phyloP scores from a whole-genome alignment of 2,329 filamentous ascomycete genomes.

The Hirsutella rhossiliensis region DNA sequence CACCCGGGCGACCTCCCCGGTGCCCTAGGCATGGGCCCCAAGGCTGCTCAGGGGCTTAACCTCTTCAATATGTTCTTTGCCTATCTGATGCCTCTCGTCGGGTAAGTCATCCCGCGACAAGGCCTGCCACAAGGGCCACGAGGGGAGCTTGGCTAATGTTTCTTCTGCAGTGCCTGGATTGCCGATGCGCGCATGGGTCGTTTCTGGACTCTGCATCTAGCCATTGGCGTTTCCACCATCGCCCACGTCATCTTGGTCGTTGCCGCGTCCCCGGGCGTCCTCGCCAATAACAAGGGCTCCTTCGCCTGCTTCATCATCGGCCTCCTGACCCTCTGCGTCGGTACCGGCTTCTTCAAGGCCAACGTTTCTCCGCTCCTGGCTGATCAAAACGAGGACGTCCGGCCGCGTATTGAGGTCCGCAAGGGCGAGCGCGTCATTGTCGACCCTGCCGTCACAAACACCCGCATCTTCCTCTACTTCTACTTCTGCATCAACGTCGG shows the following conservation, averaged over 20 bases:
- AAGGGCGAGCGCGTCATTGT: conserved; percentile 57
- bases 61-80: conserved; percentile 51
- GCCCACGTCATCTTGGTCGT: conserved; percentile 56
- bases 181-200: conserved; percentile 63
- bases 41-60: conserved; percentile 35
- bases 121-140: no score
- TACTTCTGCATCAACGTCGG: conserved; percentile 49
- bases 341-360: conserved; percentile 71
- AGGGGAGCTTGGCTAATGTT: no score
- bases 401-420: conserved; percentile 42
- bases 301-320: conserved; percentile 60
- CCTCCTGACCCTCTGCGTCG: conserved; percentile 40
- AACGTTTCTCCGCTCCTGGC: conserved; percentile 64
- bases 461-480: conserved; percentile 56
- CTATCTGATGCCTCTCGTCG: conserved; percentile 45
- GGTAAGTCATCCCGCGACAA: no score
- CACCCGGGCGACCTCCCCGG: conserved; percentile 26
- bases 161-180: conserved; percentile 25
- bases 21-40: conserved; percentile 43
- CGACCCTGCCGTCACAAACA: conserved; percentile 56
- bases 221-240: conserved; percentile 51
- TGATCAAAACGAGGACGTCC: conserved; percentile 53
- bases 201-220: conserved; percentile 60
- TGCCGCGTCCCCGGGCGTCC: conserved; percentile 50
- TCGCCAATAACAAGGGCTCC: conserved; percentile 42